Percentiles rank a stretch among this genome's conserved stretches.
Conservation (phyloP, 2,329 filamentous ascomycete species). For the Cyphellophora attinorum region DNA sequence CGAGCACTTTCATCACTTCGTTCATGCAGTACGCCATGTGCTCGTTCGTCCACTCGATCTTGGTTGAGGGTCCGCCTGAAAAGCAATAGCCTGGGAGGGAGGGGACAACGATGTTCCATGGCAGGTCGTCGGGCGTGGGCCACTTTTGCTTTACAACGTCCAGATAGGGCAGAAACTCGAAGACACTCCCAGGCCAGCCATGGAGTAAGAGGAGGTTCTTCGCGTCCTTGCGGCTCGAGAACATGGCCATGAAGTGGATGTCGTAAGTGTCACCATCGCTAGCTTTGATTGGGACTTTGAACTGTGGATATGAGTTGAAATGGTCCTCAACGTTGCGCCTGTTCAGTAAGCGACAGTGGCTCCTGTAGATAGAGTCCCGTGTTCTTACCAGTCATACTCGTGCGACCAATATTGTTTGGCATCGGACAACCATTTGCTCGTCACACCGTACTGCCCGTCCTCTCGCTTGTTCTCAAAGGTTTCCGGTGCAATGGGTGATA, state of each 20-base stretch:
- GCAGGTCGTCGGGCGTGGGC: conserved; percentile 33
- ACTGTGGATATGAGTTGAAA: conserved; percentile 44
- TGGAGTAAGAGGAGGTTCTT: conserved; percentile 43
- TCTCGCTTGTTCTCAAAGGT: too few species aligned
- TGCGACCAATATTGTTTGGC: too few species aligned
- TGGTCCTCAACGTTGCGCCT: conserved; percentile 22
- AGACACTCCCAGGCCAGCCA: conserved; percentile 45
- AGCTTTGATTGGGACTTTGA: conserved; percentile 32
- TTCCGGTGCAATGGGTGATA: too few species aligned
- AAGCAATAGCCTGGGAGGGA: conserved; percentile 46
- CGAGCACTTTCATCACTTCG: conserved; percentile 42
- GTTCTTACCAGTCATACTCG: too few species aligned
- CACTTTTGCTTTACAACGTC: conserved; percentile 30
- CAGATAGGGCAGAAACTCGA: conserved; percentile 48
- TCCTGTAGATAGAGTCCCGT: too few species aligned
- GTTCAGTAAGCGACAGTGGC: too few species aligned
- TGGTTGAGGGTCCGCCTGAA: conserved; percentile 35
- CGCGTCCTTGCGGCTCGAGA: conserved; percentile 41
- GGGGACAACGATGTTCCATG: conserved; percentile 49
- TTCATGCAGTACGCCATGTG: conserved; percentile 38
- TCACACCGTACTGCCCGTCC: too few species aligned
- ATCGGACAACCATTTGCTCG: too few species aligned
- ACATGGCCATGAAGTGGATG: conserved; percentile 47
- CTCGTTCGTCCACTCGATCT: conserved; percentile 31
- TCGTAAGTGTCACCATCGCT: conserved; percentile 24